These are phyloP conservation scores for Tetrastigma voinierianum DNA, from an alignment of 164 flowering plant genomes.

Conservation along the genomic window DNA sequence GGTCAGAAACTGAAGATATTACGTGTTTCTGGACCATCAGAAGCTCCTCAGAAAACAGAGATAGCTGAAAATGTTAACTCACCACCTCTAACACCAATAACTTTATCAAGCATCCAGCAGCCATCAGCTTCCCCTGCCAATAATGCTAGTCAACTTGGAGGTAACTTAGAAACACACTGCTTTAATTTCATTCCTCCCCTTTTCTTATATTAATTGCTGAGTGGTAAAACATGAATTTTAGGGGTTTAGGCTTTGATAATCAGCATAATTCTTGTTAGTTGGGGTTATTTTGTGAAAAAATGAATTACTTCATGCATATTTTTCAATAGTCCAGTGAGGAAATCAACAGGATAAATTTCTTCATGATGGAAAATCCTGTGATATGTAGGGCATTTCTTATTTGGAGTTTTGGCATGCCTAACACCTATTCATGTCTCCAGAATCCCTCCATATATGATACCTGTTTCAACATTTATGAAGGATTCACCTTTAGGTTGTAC, in stretches of 20 bases:
- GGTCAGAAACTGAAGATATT: constrained; percentile 21
- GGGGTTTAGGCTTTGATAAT: not conserved
- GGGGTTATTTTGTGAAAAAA: too few relatives aligned
- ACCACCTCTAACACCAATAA: constrained; percentile 43
- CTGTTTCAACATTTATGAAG: not conserved
- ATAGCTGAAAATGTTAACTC: constrained; percentile 29
- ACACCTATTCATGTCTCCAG: not conserved
- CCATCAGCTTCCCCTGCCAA: constrained; percentile 14
- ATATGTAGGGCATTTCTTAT: not conserved
- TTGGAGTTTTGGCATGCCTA: not conserved
- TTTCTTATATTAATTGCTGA: not conserved
- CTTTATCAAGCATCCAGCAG: constrained; percentile 20
- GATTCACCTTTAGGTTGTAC: not conserved
- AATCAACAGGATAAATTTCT: not conserved
- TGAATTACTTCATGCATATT: too few relatives aligned
- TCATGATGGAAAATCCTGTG: not conserved
- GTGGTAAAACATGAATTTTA: not conserved
- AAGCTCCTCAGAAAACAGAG: constrained; percentile 12
- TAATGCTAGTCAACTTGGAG: constrained; percentile 11
- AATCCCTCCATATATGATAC: not conserved
- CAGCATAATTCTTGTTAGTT: too few relatives aligned
- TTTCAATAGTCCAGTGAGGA: too few relatives aligned
- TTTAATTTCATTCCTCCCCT: not conserved
- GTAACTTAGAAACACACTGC: constrained; percentile 18
- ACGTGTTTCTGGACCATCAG: constrained; percentile 22